These are phyloP conservation scores for Cydonia oblonga DNA, from an alignment of 331 rosid species.

Conservation along the genomic window DNA sequence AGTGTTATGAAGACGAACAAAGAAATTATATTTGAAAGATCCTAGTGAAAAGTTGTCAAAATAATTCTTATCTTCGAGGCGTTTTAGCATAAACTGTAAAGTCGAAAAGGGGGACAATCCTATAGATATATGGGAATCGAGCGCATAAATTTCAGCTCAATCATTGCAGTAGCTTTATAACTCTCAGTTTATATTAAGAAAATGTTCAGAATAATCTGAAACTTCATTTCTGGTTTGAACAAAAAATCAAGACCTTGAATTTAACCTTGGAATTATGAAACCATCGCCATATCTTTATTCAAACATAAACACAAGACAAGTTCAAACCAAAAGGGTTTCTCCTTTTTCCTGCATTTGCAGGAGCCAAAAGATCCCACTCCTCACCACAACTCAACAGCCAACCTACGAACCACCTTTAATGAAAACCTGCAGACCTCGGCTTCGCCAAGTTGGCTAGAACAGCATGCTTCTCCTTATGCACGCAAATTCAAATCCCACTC, in stretches of 20 bases:
- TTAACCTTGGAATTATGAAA: not conserved
- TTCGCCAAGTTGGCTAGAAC: not conserved
- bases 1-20: not conserved
- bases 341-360: not conserved
- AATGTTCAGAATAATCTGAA: not conserved
- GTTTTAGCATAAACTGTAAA: not conserved
- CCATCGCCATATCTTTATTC: not conserved
- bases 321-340: conserved; percentile 5
- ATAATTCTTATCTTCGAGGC: not conserved
- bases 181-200: not conserved
- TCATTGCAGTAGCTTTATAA: not conserved
- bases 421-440: too few relatives aligned
- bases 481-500: not conserved
- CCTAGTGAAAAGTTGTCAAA: not conserved
- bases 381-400: not conserved
- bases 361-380: not conserved
- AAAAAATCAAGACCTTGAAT: not conserved
- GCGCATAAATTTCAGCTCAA: not conserved
- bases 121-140: too few relatives aligned
- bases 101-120: too few relatives aligned
- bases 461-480: not conserved
- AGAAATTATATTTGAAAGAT: not conserved
- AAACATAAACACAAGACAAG: not conserved
- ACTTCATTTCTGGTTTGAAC: not conserved
- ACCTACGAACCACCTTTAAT: not conserved